Conservation (phyloP, 2,329 filamentous ascomycete species). For the Sporothrix curviconia region DNA sequence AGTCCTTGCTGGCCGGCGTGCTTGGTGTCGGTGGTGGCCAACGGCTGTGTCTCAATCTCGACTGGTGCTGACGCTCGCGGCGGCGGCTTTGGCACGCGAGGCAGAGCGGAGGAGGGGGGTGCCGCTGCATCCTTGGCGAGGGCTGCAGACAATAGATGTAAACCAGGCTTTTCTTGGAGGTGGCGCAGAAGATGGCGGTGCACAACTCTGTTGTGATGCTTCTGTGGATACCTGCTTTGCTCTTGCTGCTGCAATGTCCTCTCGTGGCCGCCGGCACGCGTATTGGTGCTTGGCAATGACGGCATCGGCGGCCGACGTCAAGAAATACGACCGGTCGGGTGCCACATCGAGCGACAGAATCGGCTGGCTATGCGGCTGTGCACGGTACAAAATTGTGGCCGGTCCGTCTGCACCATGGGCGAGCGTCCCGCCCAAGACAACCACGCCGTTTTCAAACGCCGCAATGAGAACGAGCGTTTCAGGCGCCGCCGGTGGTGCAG, state of each 20-base stretch:
- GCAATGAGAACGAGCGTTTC: slow-evolving; percentile 51
- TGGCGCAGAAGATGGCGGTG: background rate
- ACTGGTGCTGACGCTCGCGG: slow-evolving; percentile 11
- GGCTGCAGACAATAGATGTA: slow-evolving; percentile 28
- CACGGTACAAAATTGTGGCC: slow-evolving; percentile 53
- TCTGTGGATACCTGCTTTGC: background rate
- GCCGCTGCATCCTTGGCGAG: slow-evolving; percentile 18
- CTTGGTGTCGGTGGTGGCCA: slow-evolving; percentile 66
- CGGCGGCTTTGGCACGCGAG: background rate
- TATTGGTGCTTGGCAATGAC: slow-evolving; percentile 69
- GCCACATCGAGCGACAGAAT: slow-evolving; percentile 65
- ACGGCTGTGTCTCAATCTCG: slow-evolving; percentile 36
- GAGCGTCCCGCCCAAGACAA: slow-evolving; percentile 58
- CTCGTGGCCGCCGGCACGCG: slow-evolving; percentile 25
- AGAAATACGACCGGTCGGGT: slow-evolving; percentile 49
- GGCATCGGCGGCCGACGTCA: slow-evolving; percentile 79
- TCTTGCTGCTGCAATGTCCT: background rate
- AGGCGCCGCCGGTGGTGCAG: slow-evolving; percentile 25
- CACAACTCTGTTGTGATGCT: background rate
- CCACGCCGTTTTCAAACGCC: slow-evolving; percentile 81
- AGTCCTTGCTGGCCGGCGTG: slow-evolving; percentile 87
- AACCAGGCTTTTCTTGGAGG: slow-evolving; percentile 13
- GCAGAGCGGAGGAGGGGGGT: background rate
- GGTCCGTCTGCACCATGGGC: slow-evolving; percentile 26
- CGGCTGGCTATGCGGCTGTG: slow-evolving; percentile 69